Evolutionary conservation across 2,329 filamentous ascomycete genomes (phyloP), one percentile per base, ranked within the genome.

Genomic region (Fusarium sp.): DNA sequence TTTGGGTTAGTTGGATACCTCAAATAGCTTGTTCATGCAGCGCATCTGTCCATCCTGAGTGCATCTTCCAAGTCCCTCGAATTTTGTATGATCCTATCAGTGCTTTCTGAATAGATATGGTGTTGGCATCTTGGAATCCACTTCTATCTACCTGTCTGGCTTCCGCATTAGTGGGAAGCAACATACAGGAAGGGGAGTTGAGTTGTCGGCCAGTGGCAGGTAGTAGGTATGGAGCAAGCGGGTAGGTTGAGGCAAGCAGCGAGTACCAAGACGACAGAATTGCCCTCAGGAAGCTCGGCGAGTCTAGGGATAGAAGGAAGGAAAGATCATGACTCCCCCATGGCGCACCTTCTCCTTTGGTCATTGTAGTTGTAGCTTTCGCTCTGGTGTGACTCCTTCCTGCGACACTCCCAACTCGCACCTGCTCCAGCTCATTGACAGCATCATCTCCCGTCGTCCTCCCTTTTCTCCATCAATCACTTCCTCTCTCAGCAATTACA

Each of bases 1-100:
- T 5, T 42, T 58, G 8, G 29, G 18, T 56, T 54, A 52, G 59
- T 50, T 63, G 54, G 62, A 78, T 74, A 78, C 71, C 69, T 76
- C 38, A 59, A 69, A 64, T 69, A 42, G 22, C 47, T 58, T 47
- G 45, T 45, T 52, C 54, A 33, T 36, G 20, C 22, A 58, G 18
- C 25, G 54, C 54, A 40, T 25, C 22, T 27, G 22, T 40, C 14
- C 54, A 57, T 10, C 7, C 29, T 25, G n/a, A 18, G 18, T 36
- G 10, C 22, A 18, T 58, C n/a, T 9, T 22, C 16, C 6, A 27
- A 14, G 54, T 29, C 8, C 14, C 20, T 25, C 20, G n/a, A 22
- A 11, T 56, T 25, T 20, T 6, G 33, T 56, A 20, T 45, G 40
- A 25, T 16, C 16, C 6, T 13, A 7, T 18, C n/a, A 29, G 7